Evolutionary conservation across 1,284 basidiomycete species (phyloP), one percentile per base, ranked within the genome.

Genomic region (Naganishia sp.): DNA sequence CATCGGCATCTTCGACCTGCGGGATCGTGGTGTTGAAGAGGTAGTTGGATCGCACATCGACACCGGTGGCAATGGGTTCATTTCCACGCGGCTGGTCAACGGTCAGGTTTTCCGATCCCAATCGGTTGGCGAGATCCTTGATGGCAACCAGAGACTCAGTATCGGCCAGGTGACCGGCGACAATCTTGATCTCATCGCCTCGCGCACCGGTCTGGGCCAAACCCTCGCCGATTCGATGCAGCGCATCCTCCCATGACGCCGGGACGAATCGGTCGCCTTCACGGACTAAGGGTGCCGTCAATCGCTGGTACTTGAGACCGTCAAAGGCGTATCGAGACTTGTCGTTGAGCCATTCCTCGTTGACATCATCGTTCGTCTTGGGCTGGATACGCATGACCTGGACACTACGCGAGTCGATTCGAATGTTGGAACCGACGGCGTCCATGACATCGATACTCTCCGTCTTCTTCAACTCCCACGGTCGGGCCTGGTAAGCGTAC

Each of bases 291-390:
- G 96, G 96, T 1, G 88, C 89, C 16, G 94, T 98, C 74, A 99
- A 83, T 44, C 95, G 89, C 80, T 99, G 96, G 85, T 92, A 95
- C 75, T 88, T 89, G 60, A 99, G 86, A 49, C 96, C 96, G 74
- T 99, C 96, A 78, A 92, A 90, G 2, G 95, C 92, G 79, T 92
- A 95, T 69, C 96, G 90, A 2, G 95, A 95, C 86, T 99, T 99
- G 86, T 99, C 95, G 80, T 87, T 94, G 80, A 99, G 96, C 95
- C 96, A 99, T 81, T 99, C 96, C 83, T 99, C 96, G 80, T 99
- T 99, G 69, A 99, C 89, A 73, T 97, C 92, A 80, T 99, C 95
- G 79, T 99, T 99, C 67, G 92, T 90, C 74, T 90, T 87, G 3
- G 96, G 96, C 77, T 96, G 92, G 73, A 99, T 86, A 56, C 95